Conservation (phyloP, 1,139 yeast species). For the Dujonia santamariae region DNA sequence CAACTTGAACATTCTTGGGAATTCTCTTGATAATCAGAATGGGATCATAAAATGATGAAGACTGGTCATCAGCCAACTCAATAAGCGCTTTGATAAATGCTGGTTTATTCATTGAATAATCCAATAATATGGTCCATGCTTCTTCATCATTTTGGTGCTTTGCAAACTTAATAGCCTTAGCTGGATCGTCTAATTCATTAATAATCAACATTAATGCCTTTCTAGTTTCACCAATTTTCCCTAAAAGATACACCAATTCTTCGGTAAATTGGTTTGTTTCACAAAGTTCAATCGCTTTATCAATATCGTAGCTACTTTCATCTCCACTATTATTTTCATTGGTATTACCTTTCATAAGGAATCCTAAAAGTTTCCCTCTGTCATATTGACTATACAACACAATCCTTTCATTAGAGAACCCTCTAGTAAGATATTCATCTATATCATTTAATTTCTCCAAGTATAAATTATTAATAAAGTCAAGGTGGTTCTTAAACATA, state of each 20-base stretch:
- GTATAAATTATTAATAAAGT: constrained; percentile 58
- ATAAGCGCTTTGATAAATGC: constrained; percentile 71
- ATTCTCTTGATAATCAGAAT: constrained; percentile 63
- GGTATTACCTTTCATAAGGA: constrained; percentile 22
- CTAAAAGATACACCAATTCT: constrained; percentile 79
- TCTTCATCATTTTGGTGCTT: constrained; percentile 68
- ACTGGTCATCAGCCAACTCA: constrained; percentile 60
- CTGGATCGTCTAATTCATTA: constrained; percentile 73
- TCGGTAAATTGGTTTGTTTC: constrained; percentile 49
- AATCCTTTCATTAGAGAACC: constrained; percentile 67
- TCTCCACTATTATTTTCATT: constrained; percentile 36
- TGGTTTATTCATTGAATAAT: constrained; percentile 70
- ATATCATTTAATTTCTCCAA: constrained; percentile 50
- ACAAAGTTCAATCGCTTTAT: constrained; percentile 64
- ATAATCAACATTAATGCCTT: constrained; percentile 76
- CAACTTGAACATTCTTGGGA: constrained; percentile 59
- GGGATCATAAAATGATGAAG: constrained; percentile 57
- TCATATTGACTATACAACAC: constrained; percentile 62
- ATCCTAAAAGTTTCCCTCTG: constrained; percentile 50
- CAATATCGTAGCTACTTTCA: constrained; percentile 79
- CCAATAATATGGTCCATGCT: constrained; percentile 74
- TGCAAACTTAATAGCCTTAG: constrained; percentile 79
- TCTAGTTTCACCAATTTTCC: constrained; percentile 77
- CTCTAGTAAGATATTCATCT: constrained; percentile 53
- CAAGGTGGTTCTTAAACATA: constrained; percentile 42